A percentile compares a stretch with the other conserved stretches of the same genome.
These are phyloP conservation scores for Thelephora ganbajun DNA, from an alignment of 768 basidiomycete genomes.

Conservation along the genomic window DNA sequence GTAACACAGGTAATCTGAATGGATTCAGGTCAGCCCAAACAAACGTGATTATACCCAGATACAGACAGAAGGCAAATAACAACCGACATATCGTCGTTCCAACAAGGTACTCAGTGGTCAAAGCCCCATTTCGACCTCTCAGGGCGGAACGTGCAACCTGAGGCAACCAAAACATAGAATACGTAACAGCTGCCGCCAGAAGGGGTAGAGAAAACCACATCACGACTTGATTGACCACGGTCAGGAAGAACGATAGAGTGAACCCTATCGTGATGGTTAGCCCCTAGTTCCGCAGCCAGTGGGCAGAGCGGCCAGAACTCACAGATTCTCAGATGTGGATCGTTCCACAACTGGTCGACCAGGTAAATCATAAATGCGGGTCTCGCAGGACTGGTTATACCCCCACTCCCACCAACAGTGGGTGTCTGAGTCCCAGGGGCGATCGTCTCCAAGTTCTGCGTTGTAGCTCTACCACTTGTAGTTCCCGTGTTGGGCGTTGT, in stretches of 20 bases:
- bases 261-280: slow-evolving; percentile 34
- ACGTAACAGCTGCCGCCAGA: slow-evolving; percentile 50
- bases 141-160: slow-evolving; percentile 70
- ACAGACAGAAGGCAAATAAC: slow-evolving; percentile 63
- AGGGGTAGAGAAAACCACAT: slow-evolving; percentile 52
- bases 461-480: neutral
- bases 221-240: slow-evolving; percentile 62
- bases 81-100: slow-evolving; percentile 65
- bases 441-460: neutral
- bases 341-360: slow-evolving; percentile 44
- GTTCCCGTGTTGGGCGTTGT: neutral
- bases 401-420: too few relatives aligned
- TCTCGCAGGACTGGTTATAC: neutral
- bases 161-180: slow-evolving; percentile 74
- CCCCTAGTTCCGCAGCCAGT: neutral
- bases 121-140: slow-evolving; percentile 54
- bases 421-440: too few relatives aligned
- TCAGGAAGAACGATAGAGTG: slow-evolving; percentile 50
- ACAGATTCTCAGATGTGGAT: slow-evolving; percentile 66
- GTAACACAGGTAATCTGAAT: slow-evolving; percentile 65
- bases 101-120: slow-evolving; percentile 57
- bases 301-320: slow-evolving; percentile 13
- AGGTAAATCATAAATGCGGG: slow-evolving; percentile 33
- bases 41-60: neutral
- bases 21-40: neutral